Percentiles rank a stretch among this genome's conserved stretches.
These are phyloP conservation scores for Venturia carpophila DNA, from an alignment of 2,329 filamentous ascomycete species.

Conservation along the genomic window DNA sequence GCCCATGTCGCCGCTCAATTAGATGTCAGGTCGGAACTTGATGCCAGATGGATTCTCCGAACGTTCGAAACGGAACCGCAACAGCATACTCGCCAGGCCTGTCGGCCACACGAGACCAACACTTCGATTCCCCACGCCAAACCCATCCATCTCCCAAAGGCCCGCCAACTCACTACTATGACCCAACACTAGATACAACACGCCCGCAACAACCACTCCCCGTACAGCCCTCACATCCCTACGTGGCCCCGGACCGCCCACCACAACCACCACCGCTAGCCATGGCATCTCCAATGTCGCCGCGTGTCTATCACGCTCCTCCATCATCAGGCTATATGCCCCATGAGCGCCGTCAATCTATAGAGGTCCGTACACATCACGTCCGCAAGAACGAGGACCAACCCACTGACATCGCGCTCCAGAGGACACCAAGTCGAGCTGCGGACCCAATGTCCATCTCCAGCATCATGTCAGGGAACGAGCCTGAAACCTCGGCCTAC, in stretches of 20 bases:
- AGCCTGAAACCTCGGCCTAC: conserved; percentile 49
- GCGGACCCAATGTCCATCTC: conserved; percentile 93
- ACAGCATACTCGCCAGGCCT: conserved; percentile 14
- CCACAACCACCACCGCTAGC: background rate
- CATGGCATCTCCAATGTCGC: conserved; percentile 18
- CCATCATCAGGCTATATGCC: conserved; percentile 25
- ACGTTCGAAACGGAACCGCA: background rate
- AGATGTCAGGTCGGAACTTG: conserved; percentile 1
- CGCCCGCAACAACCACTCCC: conserved; percentile 27
- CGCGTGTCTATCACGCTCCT: conserved; percentile 7
- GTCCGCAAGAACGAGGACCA: background rate
- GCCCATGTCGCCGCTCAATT: conserved; percentile 1
- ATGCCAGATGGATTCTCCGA: background rate
- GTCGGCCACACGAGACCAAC: conserved; percentile 20
- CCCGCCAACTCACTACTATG: conserved; percentile 40
- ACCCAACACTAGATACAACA: conserved; percentile 40
- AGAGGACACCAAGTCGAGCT: conserved; percentile 61
- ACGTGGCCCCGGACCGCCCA: background rate
- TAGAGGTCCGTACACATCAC: conserved; percentile 12
- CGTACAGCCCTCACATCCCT: conserved; percentile 24
- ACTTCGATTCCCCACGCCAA: conserved; percentile 22
- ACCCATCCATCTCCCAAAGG: conserved; percentile 30
- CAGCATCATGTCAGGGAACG: conserved; percentile 79
- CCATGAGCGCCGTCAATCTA: conserved; percentile 4
- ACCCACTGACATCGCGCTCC: conserved; percentile 1